Evolutionary conservation across 371 early-diverging fungal genomes (phyloP).

Genomic region (Aphelidium insulamus): DNA sequence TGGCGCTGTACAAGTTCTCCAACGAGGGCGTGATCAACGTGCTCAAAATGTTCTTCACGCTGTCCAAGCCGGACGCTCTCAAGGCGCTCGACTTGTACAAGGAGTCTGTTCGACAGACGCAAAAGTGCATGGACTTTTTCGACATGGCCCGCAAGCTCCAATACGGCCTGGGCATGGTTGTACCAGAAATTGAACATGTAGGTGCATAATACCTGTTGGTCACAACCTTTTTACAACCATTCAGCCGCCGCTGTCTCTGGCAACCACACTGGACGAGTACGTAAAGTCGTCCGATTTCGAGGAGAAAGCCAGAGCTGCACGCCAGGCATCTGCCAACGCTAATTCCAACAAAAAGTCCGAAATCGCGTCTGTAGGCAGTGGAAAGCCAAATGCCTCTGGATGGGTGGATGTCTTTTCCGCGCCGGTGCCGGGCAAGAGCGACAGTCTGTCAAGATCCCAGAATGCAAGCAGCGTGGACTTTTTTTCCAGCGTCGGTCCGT

Average conservation of each 20-base stretch:
- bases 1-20: constrained; percentile 18
- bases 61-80: constrained; percentile 13
- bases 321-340: too few relatives aligned
- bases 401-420: too few relatives aligned
- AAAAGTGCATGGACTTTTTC: constrained; percentile 18
- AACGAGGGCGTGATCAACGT: constrained; percentile 25
- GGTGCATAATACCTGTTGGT: not conserved
- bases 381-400: too few relatives aligned
- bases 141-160: constrained; percentile 16
- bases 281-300: constrained; percentile 22
- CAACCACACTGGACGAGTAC: constrained; percentile 19
- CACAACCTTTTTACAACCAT: not conserved
- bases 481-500: too few relatives aligned
- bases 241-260: constrained; percentile 21
- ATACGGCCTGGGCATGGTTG: constrained; percentile 12
- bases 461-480: too few relatives aligned
- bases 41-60: constrained; percentile 22
- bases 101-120: constrained; percentile 16
- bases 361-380: too few relatives aligned
- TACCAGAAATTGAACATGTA: constrained; percentile 16
- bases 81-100: constrained; percentile 20
- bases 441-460: too few relatives aligned
- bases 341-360: too few relatives aligned
- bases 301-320: too few relatives aligned
- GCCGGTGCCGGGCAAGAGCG: too few relatives aligned